phyloP scores from a whole-genome alignment of 2,329 filamentous ascomycete genomes.

The Tolypocladium tundrense region DNA sequence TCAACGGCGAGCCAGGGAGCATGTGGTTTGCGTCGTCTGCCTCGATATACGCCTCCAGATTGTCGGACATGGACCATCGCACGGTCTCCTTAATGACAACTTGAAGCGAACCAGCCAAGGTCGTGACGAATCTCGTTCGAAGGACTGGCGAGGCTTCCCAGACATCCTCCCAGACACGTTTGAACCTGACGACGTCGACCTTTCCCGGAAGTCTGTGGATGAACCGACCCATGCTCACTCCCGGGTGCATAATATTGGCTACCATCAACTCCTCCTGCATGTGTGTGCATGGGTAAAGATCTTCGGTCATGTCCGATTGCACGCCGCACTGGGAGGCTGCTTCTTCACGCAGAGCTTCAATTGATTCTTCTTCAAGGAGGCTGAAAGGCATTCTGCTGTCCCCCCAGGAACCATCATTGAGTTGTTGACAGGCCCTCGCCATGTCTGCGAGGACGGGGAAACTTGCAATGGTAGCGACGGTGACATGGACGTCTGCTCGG shows the following conservation, averaged over 20 bases:
- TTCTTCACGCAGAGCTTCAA: neutral
- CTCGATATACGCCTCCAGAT: neutral
- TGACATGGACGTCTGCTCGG: neutral
- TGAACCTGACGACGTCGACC: slow-evolving; percentile 12
- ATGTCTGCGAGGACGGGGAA: neutral
- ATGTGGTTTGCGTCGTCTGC: neutral
- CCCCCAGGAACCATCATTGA: neutral
- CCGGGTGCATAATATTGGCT: neutral
- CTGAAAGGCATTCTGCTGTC: neutral
- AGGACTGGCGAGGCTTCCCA: neutral
- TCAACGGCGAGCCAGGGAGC: neutral
- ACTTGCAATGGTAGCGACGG: neutral
- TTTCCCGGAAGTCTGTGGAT: slow-evolving; percentile 1
- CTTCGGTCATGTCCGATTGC: neutral
- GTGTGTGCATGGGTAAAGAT: slow-evolving; percentile 1
- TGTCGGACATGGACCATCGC: neutral
- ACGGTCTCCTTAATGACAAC: neutral
- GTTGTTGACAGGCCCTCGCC: neutral
- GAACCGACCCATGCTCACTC: neutral
- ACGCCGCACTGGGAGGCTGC: neutral
- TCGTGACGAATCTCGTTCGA: neutral
- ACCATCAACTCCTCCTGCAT: slow-evolving; percentile 1
- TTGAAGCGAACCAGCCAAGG: slow-evolving; percentile 1
- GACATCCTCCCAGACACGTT: slow-evolving; percentile 13
- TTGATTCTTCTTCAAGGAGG: neutral